Base-by-base conservation (phyloP, 176 grass and related monocot species). In the Leersia perrieri region DNA sequence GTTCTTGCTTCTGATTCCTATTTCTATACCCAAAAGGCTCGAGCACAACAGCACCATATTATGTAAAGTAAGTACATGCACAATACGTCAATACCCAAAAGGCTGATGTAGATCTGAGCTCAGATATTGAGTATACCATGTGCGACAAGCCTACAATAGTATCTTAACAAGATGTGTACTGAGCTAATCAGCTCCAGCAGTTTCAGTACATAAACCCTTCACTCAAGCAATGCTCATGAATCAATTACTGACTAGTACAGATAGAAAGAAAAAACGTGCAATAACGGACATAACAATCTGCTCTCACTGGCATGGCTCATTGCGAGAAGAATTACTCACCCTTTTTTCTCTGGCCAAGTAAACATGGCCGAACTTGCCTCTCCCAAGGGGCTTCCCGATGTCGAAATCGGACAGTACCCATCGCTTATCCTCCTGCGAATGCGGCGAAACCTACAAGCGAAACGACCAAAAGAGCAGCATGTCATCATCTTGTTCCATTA, bases 351-450 rank as follows among this genome's bases (percentile, higher is more conserved):
- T 93, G 75, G 96, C 92, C 57, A 99, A 49, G 61, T 93, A 99
- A 9, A 99, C 96, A 66, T 99, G 96, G 38, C 96, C 96, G 60
- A 99, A 99, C 42, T 99, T 99, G 26, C 96, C 96, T 79, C 93
- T 93, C 30, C 96, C 96, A 8, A 99, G 88, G 13, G 96, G 90
- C 33, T 91, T 99, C 13, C 96, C 96, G 10, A 99, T 84, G 4
- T 99, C 92, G 1, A 99, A 99, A 55, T 99, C 96, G 1, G 79
- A 88, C 18, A 99, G 27, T 0, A 86, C 88, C 96, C 96, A 99
- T 45, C 90, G 62, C 87, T 90, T 99, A 68, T 91, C 96, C 53
- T 78, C 82, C n/a, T 76, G 61, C 0, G 65, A 81, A 49, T 83
- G 84, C 7, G 87, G 66, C 4, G 75, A 75, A 68, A 75, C 67